Percentiles rank a stretch among this genome's conserved stretches.
These are phyloP conservation scores for Cephaloascus albidus DNA, from an alignment of 805 yeast genomes.

Conservation along the genomic window DNA sequence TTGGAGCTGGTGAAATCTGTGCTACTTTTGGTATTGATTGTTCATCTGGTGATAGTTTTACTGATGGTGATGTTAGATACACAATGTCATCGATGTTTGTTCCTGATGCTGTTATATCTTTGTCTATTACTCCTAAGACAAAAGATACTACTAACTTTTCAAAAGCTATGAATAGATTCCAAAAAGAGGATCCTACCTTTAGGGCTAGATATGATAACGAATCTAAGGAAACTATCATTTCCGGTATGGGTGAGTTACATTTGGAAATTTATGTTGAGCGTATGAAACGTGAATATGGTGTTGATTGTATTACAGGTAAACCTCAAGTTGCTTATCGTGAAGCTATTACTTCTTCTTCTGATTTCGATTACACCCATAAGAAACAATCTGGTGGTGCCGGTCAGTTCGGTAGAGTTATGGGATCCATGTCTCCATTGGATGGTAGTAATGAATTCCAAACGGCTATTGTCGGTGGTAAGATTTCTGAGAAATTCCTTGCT, in stretches of 20 bases:
- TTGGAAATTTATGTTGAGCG: conserved; percentile 96
- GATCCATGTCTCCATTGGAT: conserved; percentile 58
- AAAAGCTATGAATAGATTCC: conserved; percentile 94
- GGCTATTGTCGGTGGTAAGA: conserved; percentile 92
- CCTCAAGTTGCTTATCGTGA: conserved; percentile 99
- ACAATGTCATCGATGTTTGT: conserved; percentile 98
- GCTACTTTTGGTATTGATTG: conserved; percentile 99
- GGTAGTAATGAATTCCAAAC: conserved; percentile 73
- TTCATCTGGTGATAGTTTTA: conserved; percentile 96
- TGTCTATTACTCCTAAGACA: conserved; percentile 80
- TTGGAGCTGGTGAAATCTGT: conserved; percentile 97
- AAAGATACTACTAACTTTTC: conserved; percentile 85
- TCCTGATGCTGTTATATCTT: conserved; percentile 96
- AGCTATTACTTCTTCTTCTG: conserved; percentile 62
- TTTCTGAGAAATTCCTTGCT: conserved; percentile 85
- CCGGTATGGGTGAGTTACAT: conserved; percentile 98
- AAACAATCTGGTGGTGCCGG: conserved; percentile 99
- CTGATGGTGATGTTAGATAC: conserved; percentile 70
- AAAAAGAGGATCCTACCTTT: conserved; percentile 98
- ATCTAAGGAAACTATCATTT: conserved; percentile 87
- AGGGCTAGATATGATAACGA: conserved; percentile 85
- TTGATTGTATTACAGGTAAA: conserved; percentile 90
- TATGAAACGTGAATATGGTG: conserved; percentile 95
- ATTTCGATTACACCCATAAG: conserved; percentile 92
- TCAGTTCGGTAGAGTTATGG: conserved; percentile 95